phyloP scores from a whole-genome alignment of 495 filamentous ascomycete species.

The Schizothecium vesticola region DNA sequence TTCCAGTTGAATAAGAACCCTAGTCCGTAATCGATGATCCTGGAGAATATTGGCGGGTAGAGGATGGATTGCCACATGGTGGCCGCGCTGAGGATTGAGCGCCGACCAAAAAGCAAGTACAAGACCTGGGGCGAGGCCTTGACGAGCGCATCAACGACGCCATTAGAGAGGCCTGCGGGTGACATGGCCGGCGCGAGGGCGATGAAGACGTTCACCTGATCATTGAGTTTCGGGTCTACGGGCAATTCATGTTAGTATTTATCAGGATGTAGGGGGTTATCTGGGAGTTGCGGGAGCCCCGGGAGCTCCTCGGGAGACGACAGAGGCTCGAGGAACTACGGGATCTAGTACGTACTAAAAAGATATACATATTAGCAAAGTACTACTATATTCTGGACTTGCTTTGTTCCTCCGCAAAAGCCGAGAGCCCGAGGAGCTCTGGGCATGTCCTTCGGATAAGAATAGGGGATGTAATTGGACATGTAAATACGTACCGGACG shows the following conservation, averaged over 20 bases:
- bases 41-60: slow-evolving; percentile 90
- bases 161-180: slow-evolving; percentile 80
- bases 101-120: slow-evolving; percentile 90
- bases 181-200: slow-evolving; percentile 97
- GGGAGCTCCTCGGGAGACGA: too few relatives aligned
- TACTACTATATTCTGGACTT: background rate
- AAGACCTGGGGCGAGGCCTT: slow-evolving; percentile 91
- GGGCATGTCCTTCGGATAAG: too few relatives aligned
- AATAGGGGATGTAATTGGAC: too few relatives aligned
- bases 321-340: too few relatives aligned
- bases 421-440: too few relatives aligned
- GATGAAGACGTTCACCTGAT: slow-evolving; percentile 93
- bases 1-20: slow-evolving; percentile 85
- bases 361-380: background rate
- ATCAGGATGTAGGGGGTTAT: too few relatives aligned
- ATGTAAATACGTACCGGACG: slow-evolving; percentile 42
- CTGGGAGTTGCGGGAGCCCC: too few relatives aligned
- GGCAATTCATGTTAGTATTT: background rate
- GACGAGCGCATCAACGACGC: slow-evolving; percentile 84
- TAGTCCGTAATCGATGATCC: slow-evolving; percentile 77
- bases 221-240: slow-evolving; percentile 72
- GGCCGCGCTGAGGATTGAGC: slow-evolving; percentile 84
- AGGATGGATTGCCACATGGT: slow-evolving; percentile 97
- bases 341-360: background rate
- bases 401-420: too few relatives aligned